Percentiles rank a stretch among this genome's conserved stretches.
These are phyloP conservation scores for Thalassiosira pacifica DNA, from an alignment of 352 stramenopile genomes.

Conservation along the genomic window DNA sequence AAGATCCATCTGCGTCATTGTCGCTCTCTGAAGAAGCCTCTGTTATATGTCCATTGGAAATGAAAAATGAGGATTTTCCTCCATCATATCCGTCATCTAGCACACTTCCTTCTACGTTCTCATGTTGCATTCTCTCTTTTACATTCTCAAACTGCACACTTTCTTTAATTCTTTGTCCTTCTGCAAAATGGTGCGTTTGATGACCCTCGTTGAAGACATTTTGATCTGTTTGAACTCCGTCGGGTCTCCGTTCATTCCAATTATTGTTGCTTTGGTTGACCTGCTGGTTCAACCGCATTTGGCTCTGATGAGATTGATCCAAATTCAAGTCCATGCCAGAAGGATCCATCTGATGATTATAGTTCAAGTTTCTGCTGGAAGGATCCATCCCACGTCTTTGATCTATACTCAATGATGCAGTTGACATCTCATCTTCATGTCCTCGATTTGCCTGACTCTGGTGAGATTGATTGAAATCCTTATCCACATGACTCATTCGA, in stretches of 20 bases:
- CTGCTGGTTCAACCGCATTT: too few species aligned
- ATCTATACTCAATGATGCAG: too few species aligned
- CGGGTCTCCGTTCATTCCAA: not conserved
- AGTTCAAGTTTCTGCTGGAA: too few species aligned
- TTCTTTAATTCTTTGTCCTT: not conserved
- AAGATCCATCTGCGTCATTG: slow-evolving; percentile 14
- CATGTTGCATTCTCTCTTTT: slow-evolving; percentile 11
- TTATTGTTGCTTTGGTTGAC: too few species aligned
- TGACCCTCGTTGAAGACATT: not conserved
- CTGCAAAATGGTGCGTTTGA: not conserved
- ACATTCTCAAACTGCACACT: slow-evolving; percentile 4
- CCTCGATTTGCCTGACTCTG: not conserved
- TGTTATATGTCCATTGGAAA: slow-evolving; percentile 3
- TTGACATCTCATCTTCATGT: too few species aligned
- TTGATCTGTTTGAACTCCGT: not conserved
- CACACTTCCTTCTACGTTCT: slow-evolving; percentile 3
- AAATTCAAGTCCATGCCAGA: too few species aligned
- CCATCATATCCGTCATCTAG: slow-evolving; percentile 22
- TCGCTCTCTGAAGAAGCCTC: not conserved
- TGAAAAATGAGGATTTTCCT: slow-evolving; percentile 14
- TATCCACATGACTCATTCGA: too few species aligned
- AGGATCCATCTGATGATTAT: too few species aligned
- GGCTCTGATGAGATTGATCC: too few species aligned
- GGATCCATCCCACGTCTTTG: too few species aligned
- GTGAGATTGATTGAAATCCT: not conserved